Conservation (phyloP, 352 stramenopile species). For the Synura sp. region DNA sequence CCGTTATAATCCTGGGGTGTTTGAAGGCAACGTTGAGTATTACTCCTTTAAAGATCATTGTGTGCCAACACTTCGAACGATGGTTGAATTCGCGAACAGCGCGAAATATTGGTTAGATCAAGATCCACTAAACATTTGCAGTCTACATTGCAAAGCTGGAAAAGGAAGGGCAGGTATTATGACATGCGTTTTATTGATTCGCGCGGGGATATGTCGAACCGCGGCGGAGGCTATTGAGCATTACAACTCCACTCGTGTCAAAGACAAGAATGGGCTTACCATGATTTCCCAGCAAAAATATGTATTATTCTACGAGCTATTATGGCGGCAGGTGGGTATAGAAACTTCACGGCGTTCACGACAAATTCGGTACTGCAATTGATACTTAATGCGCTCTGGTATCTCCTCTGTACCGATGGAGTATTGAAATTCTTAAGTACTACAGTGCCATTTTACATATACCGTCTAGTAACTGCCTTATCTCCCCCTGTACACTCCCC, state of each 20-base stretch:
- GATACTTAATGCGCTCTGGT: too few species aligned
- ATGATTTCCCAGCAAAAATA: conserved; percentile 44
- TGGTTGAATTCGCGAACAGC: conserved; percentile 48
- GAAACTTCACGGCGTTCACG: too few species aligned
- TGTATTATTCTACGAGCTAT: conserved; percentile 54
- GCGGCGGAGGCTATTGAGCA: conserved; percentile 41
- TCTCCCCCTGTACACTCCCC: too few species aligned
- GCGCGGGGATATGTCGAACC: neutral
- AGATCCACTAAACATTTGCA: conserved; percentile 64
- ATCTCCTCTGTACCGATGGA: too few species aligned
- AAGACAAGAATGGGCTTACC: conserved; percentile 45
- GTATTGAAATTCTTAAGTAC: too few species aligned
- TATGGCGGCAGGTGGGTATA: conserved; percentile 25
- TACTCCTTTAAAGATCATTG: conserved; percentile 53
- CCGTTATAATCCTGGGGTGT: conserved; percentile 40
- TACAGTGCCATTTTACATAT: too few species aligned
- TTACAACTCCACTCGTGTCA: conserved; percentile 32
- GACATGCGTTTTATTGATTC: conserved; percentile 53
- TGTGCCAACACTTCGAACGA: conserved; percentile 45
- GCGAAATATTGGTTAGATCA: conserved; percentile 46
- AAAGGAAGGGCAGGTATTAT: conserved; percentile 79
- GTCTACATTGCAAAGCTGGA: conserved; percentile 81
- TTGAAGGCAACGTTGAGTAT: conserved; percentile 41
- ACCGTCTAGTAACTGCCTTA: too few species aligned
- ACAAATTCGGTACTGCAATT: too few species aligned